Base-by-base conservation (phyloP, 2,329 filamentous ascomycete species). In the Parastagonospora avenae region DNA sequence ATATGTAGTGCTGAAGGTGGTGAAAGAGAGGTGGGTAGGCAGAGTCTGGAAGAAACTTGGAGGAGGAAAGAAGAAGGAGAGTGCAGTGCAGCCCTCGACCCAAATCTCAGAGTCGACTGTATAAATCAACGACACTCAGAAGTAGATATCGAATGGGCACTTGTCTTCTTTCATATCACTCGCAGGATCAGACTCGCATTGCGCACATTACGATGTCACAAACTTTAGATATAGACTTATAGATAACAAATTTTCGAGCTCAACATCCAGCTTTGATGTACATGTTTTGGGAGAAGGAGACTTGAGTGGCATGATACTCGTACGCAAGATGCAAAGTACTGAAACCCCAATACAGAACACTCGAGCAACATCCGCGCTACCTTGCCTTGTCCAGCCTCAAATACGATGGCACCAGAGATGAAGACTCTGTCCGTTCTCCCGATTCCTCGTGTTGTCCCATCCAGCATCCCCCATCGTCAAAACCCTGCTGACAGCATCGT, bases 1-100 rank as follows among this genome's bases (percentile, higher is more conserved):
- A 0, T 89, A 84, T 78, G 64, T 74, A 2, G 54, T 89, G 39
- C 56, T 90, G 55, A 81, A 82, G 63, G 62, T 77, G 10, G 79
- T 79, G 54, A 80, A 84, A 62, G 82, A 78, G 46, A 76, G 80
- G 52, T 85, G 83, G 82, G 9, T 70, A 1, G 65, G 66, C 1
- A 66, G 52, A 36, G 4, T 61, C n/a, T 72, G 67, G 69, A 61
- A 51, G 29, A 68, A 54, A 19, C n/a, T 65, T 12, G 56, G 61
- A 10, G 57, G 52, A 2, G 54, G 57, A 41, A 62, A 59, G 50
- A 43, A 54, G 41, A 39, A 31, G 2, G 19, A 15, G 11, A 37
- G 31, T 3, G 27, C 27, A 9, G 12, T 33, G 19, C 48, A 50
- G 11, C 15, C 32, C 12, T 36, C 48, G 24, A 45, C 14, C 29